Percentiles rank a stretch among this genome's conserved stretches.
Evolutionary conservation across 345 rosid genomes (phyloP).

Genomic region (Arabis alpina): DNA sequence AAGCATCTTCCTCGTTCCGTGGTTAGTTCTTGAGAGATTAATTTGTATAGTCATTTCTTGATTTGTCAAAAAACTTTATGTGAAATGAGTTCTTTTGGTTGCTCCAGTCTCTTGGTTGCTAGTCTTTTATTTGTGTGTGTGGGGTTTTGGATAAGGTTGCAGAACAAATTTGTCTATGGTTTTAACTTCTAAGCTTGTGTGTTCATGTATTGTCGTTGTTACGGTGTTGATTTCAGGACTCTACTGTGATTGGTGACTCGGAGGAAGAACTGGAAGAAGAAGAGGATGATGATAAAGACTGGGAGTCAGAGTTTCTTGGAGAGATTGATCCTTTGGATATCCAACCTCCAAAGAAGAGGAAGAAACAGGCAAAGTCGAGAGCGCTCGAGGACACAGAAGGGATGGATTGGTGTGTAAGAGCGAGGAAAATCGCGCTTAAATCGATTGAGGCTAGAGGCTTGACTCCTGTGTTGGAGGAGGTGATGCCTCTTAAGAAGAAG

Average conservation of each 20-base stretch:
- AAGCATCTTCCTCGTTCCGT: conserved; percentile 28
- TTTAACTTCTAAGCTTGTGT: background rate
- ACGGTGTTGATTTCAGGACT: conserved; percentile 20
- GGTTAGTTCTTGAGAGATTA: conserved; percentile 25
- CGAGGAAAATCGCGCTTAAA: conserved; percentile 73
- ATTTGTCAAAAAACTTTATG: background rate
- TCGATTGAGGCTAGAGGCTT: conserved; percentile 81
- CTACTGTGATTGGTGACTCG: conserved; percentile 35
- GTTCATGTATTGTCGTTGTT: background rate
- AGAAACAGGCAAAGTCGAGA: conserved; percentile 52
- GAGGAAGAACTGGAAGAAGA: conserved; percentile 38
- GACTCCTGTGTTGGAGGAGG: conserved; percentile 53
- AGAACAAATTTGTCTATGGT: background rate
- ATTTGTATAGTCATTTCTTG: background rate
- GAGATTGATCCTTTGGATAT: conserved; percentile 68
- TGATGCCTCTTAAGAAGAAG: conserved; percentile 61
- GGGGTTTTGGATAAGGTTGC: conserved; percentile 36
- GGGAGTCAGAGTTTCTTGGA: conserved; percentile 81
- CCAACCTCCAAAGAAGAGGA: conserved; percentile 66
- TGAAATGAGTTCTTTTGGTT: conserved; percentile 8
- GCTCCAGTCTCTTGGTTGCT: background rate
- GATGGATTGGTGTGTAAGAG: conserved; percentile 95
- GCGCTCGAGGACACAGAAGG: conserved; percentile 59
- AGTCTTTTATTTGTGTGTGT: conserved; percentile 11
- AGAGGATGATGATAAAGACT: conserved; percentile 46